phyloP scores from a whole-genome alignment of 2,329 filamentous ascomycete species.

The Hymenoscyphus occultus region DNA sequence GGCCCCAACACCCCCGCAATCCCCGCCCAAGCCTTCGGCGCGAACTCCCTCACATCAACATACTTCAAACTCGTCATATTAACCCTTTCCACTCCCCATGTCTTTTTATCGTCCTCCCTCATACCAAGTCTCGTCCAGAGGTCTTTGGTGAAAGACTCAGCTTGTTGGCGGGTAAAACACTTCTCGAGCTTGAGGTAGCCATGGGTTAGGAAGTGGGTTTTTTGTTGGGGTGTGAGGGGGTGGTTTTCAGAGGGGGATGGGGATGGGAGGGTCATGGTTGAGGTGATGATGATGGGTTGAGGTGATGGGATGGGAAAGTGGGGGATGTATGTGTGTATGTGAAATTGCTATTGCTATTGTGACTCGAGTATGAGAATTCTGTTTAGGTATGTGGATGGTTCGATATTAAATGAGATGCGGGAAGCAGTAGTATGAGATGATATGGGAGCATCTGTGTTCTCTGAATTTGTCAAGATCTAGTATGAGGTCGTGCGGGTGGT shows the following conservation, averaged over 20 bases:
- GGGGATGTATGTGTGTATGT: not conserved
- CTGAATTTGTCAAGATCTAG: too few species aligned
- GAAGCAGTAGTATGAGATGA: too few species aligned
- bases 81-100: conserved; percentile 51
- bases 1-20: conserved; percentile 62
- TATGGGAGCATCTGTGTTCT: too few species aligned
- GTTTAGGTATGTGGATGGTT: too few species aligned
- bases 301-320: not conserved
- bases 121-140: conserved; percentile 66
- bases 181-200: conserved; percentile 52
- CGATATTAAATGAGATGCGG: too few species aligned
- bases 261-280: not conserved
- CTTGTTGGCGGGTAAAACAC: conserved; percentile 50
- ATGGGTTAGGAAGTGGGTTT: conserved; percentile 52
- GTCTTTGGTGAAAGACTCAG: conserved; percentile 45
- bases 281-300: not conserved
- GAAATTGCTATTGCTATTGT: too few species aligned
- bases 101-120: conserved; percentile 59
- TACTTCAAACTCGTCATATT: not conserved
- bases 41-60: not conserved
- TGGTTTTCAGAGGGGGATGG: not conserved
- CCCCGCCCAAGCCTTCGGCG: conserved; percentile 61
- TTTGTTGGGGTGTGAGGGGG: conserved; percentile 43
- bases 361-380: too few species aligned
- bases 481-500: not conserved